A percentile compares a stretch with the other conserved stretches of the same genome.
These are phyloP conservation scores for Auricularia cornea DNA, from an alignment of 768 basidiomycete species.

Conservation along the genomic window DNA sequence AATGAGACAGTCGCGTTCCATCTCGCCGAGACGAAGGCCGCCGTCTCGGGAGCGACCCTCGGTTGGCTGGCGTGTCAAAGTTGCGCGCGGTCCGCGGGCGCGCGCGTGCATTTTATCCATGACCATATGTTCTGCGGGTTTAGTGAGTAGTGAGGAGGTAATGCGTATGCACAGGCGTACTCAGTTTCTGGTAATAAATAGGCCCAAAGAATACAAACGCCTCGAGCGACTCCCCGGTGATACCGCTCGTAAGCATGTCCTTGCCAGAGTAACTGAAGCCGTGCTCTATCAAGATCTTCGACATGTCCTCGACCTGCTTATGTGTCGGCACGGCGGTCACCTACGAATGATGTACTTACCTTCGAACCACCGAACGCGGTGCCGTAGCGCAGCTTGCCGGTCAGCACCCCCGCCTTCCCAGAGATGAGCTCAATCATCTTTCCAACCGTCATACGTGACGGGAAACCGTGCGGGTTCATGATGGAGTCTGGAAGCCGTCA, in stretches of 20 bases:
- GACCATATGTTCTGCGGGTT: slow-evolving; percentile 84
- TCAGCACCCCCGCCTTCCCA: slow-evolving; percentile 93
- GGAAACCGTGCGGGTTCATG: slow-evolving; percentile 99
- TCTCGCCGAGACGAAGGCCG: slow-evolving; percentile 93
- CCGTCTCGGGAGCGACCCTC: slow-evolving; percentile 98
- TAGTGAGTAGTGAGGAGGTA: neutral
- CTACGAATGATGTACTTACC: slow-evolving; percentile 31
- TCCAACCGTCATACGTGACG: slow-evolving; percentile 97
- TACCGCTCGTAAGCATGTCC: slow-evolving; percentile 96
- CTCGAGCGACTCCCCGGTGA: slow-evolving; percentile 93
- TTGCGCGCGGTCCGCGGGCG: slow-evolving; percentile 94
- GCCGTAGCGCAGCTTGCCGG: slow-evolving; percentile 85
- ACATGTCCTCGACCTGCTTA: slow-evolving; percentile 91
- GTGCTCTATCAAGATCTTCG: slow-evolving; percentile 84
- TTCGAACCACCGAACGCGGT: slow-evolving; percentile 98
- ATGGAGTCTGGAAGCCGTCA: slow-evolving; percentile 66
- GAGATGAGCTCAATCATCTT: slow-evolving; percentile 99
- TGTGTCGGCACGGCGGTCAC: neutral
- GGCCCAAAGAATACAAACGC: slow-evolving; percentile 98
- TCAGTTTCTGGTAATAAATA: slow-evolving; percentile 98
- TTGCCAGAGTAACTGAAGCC: slow-evolving; percentile 99
- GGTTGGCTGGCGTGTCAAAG: slow-evolving; percentile 93
- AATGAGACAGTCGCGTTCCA: slow-evolving; percentile 98
- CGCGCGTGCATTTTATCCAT: slow-evolving; percentile 99
- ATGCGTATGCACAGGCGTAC: slow-evolving; percentile 41